Percentiles rank a stretch among this genome's conserved stretches.
These are phyloP conservation scores for Russula compacta DNA, from an alignment of 768 basidiomycete genomes.

Conservation along the genomic window DNA sequence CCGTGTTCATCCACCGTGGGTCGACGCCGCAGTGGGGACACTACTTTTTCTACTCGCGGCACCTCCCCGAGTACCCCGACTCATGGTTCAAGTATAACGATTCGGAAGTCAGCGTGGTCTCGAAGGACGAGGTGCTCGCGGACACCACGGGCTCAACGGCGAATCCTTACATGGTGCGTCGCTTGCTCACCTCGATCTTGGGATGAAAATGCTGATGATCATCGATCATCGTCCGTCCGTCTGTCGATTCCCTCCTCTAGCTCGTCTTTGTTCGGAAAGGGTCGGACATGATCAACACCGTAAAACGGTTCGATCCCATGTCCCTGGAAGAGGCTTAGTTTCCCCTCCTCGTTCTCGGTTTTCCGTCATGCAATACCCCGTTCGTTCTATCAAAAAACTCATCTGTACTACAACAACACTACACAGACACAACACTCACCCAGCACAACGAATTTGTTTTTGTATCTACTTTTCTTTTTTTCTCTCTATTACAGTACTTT, in stretches of 20 bases:
- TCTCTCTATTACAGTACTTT: too few species aligned
- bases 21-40: constrained; percentile 82
- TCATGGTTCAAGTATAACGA: constrained; percentile 98
- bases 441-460: not conserved
- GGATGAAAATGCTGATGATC: not conserved
- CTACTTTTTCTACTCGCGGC: constrained; percentile 92
- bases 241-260: constrained; percentile 32
- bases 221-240: too few species aligned
- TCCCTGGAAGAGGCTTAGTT: constrained; percentile 22
- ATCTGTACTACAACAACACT: not conserved
- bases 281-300: constrained; percentile 70
- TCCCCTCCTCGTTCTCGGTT: not conserved
- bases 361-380: constrained; percentile 4
- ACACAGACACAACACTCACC: not conserved
- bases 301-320: constrained; percentile 47
- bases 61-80: constrained; percentile 71
- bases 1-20: constrained; percentile 93
- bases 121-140: constrained; percentile 74
- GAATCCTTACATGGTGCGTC: constrained; percentile 79
- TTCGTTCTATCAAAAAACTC: not conserved
- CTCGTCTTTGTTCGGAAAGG: constrained; percentile 80
- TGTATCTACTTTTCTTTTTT: not conserved
- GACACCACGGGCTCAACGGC: constrained; percentile 87
- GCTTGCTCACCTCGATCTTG: not conserved
- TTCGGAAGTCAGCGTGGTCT: constrained; percentile 68